phyloP scores from a whole-genome alignment of 2,329 filamentous ascomycete genomes.

The Pseudocercospora fuligena region DNA sequence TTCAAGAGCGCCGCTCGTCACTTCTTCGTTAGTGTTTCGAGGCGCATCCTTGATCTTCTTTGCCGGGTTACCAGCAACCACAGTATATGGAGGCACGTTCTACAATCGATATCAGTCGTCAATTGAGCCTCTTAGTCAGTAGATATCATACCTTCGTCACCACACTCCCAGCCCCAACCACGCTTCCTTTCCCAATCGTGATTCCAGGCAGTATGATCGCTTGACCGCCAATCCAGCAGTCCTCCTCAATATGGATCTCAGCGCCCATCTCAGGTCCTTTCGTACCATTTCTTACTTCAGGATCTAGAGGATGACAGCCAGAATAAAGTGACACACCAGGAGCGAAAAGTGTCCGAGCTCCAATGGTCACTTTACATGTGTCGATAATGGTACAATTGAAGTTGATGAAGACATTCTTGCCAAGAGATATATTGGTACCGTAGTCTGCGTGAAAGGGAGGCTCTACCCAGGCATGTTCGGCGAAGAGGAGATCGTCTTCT shows the following conservation, averaged over 20 bases:
- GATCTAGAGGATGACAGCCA: conserved; percentile 78
- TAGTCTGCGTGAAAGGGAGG: conserved; percentile 75
- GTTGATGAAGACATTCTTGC: conserved; percentile 75
- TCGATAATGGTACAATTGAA: conserved; percentile 77
- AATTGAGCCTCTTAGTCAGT: neutral
- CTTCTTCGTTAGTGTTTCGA: conserved; percentile 34
- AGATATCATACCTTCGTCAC: conserved; percentile 68
- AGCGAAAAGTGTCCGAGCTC: conserved; percentile 76
- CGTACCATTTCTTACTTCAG: conserved; percentile 72
- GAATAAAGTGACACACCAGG: conserved; percentile 78
- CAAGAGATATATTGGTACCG: conserved; percentile 74
- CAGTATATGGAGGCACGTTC: conserved; percentile 66
- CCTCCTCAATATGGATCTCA: conserved; percentile 75
- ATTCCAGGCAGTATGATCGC: conserved; percentile 75
- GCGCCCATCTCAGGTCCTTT: conserved; percentile 75
- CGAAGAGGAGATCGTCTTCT: conserved; percentile 69
- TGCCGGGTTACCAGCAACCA: conserved; percentile 71
- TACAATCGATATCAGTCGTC: conserved; percentile 27
- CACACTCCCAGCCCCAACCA: conserved; percentile 79
- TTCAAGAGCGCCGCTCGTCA: conserved; percentile 36
- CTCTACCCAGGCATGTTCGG: conserved; percentile 71
- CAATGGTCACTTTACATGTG: conserved; percentile 74
- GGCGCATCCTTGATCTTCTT: conserved; percentile 53
- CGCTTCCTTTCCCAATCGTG: conserved; percentile 74
- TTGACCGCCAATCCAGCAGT: conserved; percentile 80